Base-by-base conservation (phyloP, 805 yeast genomes). In the Schwanniomyces sp. region DNA sequence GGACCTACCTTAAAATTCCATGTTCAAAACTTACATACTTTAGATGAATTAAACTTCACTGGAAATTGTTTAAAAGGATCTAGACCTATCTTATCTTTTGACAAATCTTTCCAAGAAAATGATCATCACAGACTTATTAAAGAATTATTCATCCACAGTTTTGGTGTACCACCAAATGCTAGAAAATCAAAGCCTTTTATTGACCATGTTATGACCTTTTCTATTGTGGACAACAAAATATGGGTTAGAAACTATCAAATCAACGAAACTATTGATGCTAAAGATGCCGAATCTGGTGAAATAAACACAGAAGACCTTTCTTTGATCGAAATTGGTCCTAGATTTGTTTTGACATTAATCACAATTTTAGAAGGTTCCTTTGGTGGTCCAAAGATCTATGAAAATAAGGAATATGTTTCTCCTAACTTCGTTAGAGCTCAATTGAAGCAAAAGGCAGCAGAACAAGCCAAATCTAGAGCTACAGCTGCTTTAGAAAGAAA, bases 181-280 rank as follows among this genome's bases (percentile, higher is more conserved):
- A 82, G 98, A 70, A 91, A 88, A 69, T 76, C 90, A 40, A 94
- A 94, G 73, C 99, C 99, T 8, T 94, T 94, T 61, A 72, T 91
- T 51, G 99, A 94, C 68, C 98, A 91, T 62, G 97, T 94, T 24
- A 81, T 91, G 86, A 85, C 96, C 7, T 91, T 94, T 64, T 82
- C 91, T 53, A 83, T 92, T 47, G 96, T 91, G 26, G 99, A 94
- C 69, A 86, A 86, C 62, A 91, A 91, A 72, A 79, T 94, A 49
- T 94, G 99, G 99, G 81, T 91, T 49, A 84, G 99, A 72, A 91
- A 91, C 70, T 94, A 86, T 66, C 98, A 94, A 73, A 90, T 94
- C 55, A 75, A 82, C 51, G 90, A 85, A 56, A 67, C 75, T 37
- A 82, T 80, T 63, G 78, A 82, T 47, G 81, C 79, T 41, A 85